These are phyloP conservation scores for Arachis stenosperma DNA, from an alignment of 306 rosid species.

Conservation along the genomic window DNA sequence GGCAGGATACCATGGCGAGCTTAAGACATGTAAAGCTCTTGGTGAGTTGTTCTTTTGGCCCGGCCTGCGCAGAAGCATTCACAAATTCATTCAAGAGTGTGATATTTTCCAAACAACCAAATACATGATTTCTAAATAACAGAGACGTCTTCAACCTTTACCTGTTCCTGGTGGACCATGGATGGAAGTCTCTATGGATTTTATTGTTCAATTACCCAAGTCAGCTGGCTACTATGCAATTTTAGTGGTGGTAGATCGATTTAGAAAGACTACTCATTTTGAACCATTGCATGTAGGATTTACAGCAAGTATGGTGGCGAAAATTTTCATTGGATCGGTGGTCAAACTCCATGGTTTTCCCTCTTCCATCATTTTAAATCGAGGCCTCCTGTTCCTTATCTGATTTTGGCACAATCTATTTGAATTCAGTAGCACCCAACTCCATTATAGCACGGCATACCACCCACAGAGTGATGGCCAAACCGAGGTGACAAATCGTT, in stretches of 20 bases:
- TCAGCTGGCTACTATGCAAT: background rate
- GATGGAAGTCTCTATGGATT: background rate
- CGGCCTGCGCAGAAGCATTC: too few species aligned
- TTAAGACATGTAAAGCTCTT: background rate
- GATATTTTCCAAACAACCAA: background rate
- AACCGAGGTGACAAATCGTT: too few species aligned
- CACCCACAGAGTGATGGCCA: too few species aligned
- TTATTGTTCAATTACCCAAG: background rate
- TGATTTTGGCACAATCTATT: background rate
- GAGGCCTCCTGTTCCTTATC: background rate
- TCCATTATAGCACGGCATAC: too few species aligned
- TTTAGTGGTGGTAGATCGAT: background rate
- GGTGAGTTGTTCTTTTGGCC: background rate
- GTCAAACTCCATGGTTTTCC: background rate
- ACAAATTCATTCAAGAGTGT: background rate
- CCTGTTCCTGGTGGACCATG: background rate
- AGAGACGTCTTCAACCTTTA: background rate
- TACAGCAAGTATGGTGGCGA: background rate
- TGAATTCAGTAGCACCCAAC: background rate
- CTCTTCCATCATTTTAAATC: background rate
- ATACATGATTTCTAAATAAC: background rate
- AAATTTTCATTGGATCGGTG: background rate
- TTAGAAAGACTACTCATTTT: background rate
- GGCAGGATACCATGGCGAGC: background rate
- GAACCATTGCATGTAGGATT: background rate